These are phyloP conservation scores for Anisogramma anomala DNA, from an alignment of 2,329 filamentous ascomycete genomes.

Conservation along the genomic window DNA sequence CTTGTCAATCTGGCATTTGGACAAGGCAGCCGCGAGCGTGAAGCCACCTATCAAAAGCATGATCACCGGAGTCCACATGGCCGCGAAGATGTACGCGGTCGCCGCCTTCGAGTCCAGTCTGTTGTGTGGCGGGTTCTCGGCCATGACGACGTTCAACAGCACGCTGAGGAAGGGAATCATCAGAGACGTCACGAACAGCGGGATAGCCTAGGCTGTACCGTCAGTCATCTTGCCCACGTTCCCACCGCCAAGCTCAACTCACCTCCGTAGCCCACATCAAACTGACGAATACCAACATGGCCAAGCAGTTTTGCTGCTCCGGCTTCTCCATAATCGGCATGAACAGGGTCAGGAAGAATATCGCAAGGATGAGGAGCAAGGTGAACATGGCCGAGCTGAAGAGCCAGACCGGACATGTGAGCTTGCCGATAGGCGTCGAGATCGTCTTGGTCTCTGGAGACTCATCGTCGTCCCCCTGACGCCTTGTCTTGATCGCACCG, in stretches of 20 bases:
- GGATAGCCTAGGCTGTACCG: slow-evolving; percentile 56
- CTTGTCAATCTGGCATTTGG: slow-evolving; percentile 96
- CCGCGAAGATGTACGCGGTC: slow-evolving; percentile 73
- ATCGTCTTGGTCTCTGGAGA: slow-evolving; percentile 54
- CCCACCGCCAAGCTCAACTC: slow-evolving; percentile 15
- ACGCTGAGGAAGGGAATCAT: slow-evolving; percentile 90
- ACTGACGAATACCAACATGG: slow-evolving; percentile 87
- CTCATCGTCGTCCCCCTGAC: slow-evolving; percentile 76
- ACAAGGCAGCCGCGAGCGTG: slow-evolving; percentile 85
- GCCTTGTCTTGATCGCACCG: slow-evolving; percentile 53
- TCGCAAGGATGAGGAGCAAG: slow-evolving; percentile 54
- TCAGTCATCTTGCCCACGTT: not conserved
- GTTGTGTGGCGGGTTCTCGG: slow-evolving; percentile 53
- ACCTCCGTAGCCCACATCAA: slow-evolving; percentile 94
- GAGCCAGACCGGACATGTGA: slow-evolving; percentile 70
- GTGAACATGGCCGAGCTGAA: slow-evolving; percentile 71
- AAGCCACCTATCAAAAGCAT: slow-evolving; percentile 96
- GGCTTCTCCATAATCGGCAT: slow-evolving; percentile 73
- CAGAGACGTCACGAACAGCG: slow-evolving; percentile 90
- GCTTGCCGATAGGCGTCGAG: slow-evolving; percentile 65
- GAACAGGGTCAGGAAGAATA: slow-evolving; percentile 65
- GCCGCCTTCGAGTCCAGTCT: slow-evolving; percentile 72
- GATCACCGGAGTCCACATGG: slow-evolving; percentile 99
- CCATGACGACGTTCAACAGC: slow-evolving; percentile 69
- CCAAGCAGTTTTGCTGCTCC: slow-evolving; percentile 93